Conservation (phyloP, 208 protist genomes). For the Acanthamoeba lenticulata region DNA sequence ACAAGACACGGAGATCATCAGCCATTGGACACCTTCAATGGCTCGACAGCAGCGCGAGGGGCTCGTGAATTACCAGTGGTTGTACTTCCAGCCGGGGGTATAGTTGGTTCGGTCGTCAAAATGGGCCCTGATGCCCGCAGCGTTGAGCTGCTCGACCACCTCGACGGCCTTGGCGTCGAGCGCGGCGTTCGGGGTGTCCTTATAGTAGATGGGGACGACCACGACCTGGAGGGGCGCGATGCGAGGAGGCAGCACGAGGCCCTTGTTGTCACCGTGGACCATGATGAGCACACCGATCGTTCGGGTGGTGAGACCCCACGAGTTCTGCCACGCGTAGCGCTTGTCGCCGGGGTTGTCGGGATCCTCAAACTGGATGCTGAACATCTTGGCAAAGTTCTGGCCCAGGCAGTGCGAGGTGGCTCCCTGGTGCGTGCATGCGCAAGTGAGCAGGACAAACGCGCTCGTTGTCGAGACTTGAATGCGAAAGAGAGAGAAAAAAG, state of each 20-base stretch:
- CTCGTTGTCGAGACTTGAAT: background rate
- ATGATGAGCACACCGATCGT: conserved; percentile 98
- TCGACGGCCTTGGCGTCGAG: conserved; percentile 83
- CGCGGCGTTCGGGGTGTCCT: conserved; percentile 77
- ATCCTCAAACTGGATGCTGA: conserved; percentile 95
- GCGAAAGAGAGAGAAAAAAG: background rate
- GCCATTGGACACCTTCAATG: too few relatives aligned
- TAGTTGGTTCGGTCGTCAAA: conserved; percentile 95
- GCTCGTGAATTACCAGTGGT: conserved; percentile 91
- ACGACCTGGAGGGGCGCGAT: conserved; percentile 95
- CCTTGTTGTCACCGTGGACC: conserved; percentile 98
- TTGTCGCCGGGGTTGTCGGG: conserved; percentile 87
- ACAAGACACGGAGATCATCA: background rate
- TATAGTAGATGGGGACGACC: conserved; percentile 83
- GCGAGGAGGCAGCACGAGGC: conserved; percentile 98
- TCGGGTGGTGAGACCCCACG: conserved; percentile 98
- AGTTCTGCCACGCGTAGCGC: conserved; percentile 97
- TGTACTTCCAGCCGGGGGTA: conserved; percentile 98
- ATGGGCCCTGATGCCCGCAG: conserved; percentile 82
- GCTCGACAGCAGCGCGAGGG: too few relatives aligned
- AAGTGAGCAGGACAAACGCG: background rate
- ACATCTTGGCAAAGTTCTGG: conserved; percentile 98
- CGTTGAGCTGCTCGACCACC: conserved; percentile 9
- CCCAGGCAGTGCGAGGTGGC: conserved; percentile 94
- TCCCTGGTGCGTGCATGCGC: background rate